phyloP scores from a whole-genome alignment of 1,139 yeast genomes.

The Geotrichum armillariae region DNA sequence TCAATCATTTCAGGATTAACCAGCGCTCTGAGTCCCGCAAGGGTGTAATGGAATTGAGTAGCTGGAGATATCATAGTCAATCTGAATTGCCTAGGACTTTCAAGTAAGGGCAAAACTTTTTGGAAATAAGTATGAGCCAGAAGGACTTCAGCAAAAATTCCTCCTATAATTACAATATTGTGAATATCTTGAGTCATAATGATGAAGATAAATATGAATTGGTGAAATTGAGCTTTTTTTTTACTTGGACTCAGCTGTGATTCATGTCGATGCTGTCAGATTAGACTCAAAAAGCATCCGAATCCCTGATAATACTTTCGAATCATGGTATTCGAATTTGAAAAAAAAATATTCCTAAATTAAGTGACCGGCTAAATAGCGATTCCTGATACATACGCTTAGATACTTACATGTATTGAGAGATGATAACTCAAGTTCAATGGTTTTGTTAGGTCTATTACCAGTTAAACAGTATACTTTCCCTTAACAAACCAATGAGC shows the following conservation, averaged over 20 bases:
- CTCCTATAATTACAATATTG: conserved; percentile 14
- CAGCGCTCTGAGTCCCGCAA: conserved; percentile 8
- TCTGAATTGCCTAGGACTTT: not conserved
- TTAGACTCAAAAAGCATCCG: too few species aligned
- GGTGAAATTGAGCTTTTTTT: too few species aligned
- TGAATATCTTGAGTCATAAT: not conserved
- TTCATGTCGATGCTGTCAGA: too few species aligned
- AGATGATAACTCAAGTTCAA: too few species aligned
- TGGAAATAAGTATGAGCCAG: conserved; percentile 4
- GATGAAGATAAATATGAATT: not conserved
- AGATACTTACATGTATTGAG: too few species aligned
- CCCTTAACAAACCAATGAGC: not conserved
- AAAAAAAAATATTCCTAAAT: too few species aligned
- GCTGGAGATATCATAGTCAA: conserved; percentile 12
- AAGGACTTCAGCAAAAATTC: conserved; percentile 11
- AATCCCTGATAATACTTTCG: too few species aligned
- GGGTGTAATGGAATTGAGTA: conserved; percentile 5
- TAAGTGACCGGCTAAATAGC: too few species aligned
- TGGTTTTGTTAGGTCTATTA: too few species aligned
- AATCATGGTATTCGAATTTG: too few species aligned
- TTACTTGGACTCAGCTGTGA: too few species aligned
- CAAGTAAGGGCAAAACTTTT: conserved; percentile 8
- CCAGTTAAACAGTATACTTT: not conserved
- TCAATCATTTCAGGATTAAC: conserved; percentile 15
- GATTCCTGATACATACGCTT: too few species aligned